Evolutionary conservation across 225 moss, liverwort and hornwort species (phyloP), one percentile per base, ranked within the genome.

Genomic region (Pseudisothecium myosuroides): DNA sequence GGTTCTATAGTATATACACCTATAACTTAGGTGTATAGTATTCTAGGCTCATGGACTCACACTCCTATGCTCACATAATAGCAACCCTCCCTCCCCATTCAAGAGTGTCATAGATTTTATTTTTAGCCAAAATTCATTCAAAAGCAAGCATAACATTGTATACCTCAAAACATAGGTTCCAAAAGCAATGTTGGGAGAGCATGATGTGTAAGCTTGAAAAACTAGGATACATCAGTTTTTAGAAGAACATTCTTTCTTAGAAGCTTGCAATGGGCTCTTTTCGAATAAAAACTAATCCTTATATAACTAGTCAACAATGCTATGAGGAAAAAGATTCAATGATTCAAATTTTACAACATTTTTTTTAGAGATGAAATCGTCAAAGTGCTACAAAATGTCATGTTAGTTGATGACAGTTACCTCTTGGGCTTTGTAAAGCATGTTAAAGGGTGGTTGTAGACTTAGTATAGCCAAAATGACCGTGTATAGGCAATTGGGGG

Each of bases 101-200:
- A 13, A 52, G 2, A 76, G 34, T 34, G 0, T 8, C 22, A 22
- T 22, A 3, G 9, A 0, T 3, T 76, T 52, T 1, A 0, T 52
- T 36, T 32, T 76, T 34, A 52, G 14, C 8, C 52, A 34, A 76
- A 3, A 31, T 0, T 76, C 50, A 50, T 18, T 52, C 8, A 17
- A 34, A 20, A 76, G 32, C 5, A 49, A 49, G 3, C 19, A 49
- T 49, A 21, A 21, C 2, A 76, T 34, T 21, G 3, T 31, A 31
- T 29, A 10, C 11, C 17, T 0, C 4, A 0, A 8, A 76, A 20
- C 3, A 34, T 34, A 5, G 12, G 13, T 52, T 2, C 13, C 8
- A 50, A 34, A 21, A 32, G 5, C 32, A 76, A 32, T 20, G 20
- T 75, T 32, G 12, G 20, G 2, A 50, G 29, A 75, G 12, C 8